Percentiles rank a stretch among this genome's conserved stretches.
Conservation (phyloP, 129 eudicot genomes). For the Lactuca saligna region DNA sequence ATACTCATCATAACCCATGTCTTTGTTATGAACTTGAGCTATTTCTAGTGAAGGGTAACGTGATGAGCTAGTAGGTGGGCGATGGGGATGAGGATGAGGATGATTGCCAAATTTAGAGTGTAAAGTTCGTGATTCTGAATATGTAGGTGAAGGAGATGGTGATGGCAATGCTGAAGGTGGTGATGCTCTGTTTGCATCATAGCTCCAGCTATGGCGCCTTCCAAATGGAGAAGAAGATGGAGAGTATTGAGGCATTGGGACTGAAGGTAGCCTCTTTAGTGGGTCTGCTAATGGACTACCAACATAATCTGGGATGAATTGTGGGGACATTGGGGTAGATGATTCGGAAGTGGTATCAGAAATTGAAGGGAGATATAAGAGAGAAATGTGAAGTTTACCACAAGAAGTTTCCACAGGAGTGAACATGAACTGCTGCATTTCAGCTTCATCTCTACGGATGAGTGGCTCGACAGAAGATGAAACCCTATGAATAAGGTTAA, state of each 20-base stretch:
- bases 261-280: slow-evolving; percentile 65
- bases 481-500: slow-evolving; percentile 62
- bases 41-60: slow-evolving; percentile 49
- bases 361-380: slow-evolving; percentile 52
- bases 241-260: slow-evolving; percentile 46
- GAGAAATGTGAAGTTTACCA: slow-evolving; percentile 80
- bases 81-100: background rate
- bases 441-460: slow-evolving; percentile 62
- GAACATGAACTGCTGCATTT: slow-evolving; percentile 73
- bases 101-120: slow-evolving; percentile 40
- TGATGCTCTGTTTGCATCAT: slow-evolving; percentile 53
- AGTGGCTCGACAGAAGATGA: slow-evolving; percentile 77
- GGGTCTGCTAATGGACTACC: slow-evolving; percentile 91
- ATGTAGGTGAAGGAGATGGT: slow-evolving; percentile 83
- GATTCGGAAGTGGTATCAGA: slow-evolving; percentile 66
- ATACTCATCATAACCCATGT: slow-evolving; percentile 60
- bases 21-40: slow-evolving; percentile 43
- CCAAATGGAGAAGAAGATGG: slow-evolving; percentile 66
- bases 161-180: slow-evolving; percentile 64
- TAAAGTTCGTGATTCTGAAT: slow-evolving; percentile 64
- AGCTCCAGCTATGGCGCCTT: slow-evolving; percentile 93
- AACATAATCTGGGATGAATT: slow-evolving; percentile 81
- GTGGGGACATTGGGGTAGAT: slow-evolving; percentile 78
- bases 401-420: slow-evolving; percentile 81
- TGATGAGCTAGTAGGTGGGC: slow-evolving; percentile 56